Evolutionary conservation across 225 moss, liverwort and hornwort species (phyloP), one percentile per base, ranked within the genome.

Genomic region (Pseudoscleropodium purum): DNA sequence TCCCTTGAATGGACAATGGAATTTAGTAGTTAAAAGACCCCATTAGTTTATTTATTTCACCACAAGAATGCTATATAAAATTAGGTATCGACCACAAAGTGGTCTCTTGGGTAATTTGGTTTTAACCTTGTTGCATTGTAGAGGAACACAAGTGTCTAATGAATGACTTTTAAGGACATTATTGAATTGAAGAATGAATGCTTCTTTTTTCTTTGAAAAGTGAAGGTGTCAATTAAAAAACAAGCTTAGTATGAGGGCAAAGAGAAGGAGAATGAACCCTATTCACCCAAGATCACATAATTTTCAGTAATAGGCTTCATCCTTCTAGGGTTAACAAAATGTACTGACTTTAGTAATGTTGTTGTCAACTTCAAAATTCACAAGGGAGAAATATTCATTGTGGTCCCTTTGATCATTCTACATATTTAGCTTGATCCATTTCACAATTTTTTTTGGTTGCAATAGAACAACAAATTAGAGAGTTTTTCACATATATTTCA

Each of bases 1-100:
- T 8, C 26, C 0, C 1, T 1, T 0, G 0, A 70, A 2, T 7
- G 5, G 1, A n/a, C 12, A 25, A 39, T 13, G 13, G 24, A 6
- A 70, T 7, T 39, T 25, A 39, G 1, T 0, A 2, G 3, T 30
- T 45, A 17, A 30, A 27, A 74, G 29, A 45, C 4, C 43, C 6
- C 6, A 37, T 6, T 37, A 16, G 2, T 29, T 47, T 10, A 11
- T 47, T 47, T 7, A 11, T 23, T 14, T 23, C 77, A 23, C 6
- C 54, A 4, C 5, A 36, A 36, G 8, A 77, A 9, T 51, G 14
- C 20, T 52, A 78, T 6, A 54, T 23, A 77, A 51, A 5, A 52
- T 37, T 54, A 15, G 6, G 19, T 25, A 78, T 52, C 0, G 0
- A 78, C 78, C 4, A 24, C 15, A 36, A 54, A 78, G 15, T 36